Base-by-base conservation (phyloP, 2,329 filamentous ascomycete species). In the Botrytis elliptica region DNA sequence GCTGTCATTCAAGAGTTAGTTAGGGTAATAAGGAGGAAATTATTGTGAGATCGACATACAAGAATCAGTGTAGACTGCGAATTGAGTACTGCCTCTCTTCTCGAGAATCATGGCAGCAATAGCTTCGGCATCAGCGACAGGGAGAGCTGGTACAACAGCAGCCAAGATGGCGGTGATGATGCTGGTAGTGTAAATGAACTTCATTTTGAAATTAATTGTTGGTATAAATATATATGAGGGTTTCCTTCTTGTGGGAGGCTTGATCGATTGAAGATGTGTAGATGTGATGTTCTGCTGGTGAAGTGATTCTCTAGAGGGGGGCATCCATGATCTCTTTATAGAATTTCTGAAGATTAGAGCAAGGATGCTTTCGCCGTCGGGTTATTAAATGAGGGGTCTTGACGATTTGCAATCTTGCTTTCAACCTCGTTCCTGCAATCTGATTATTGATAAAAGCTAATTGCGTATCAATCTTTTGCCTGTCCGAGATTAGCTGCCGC, bases 151-250 rank as follows among this genome's bases (percentile, higher is more conserved):
- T 5, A 38, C 55, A 36, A 46, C 40, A 46, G 68, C 40, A 29
- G 68, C 68, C 29, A 70, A 36, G 40, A 70, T 59, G 55, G 55
- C 55, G 20, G 68, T 70, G 68, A 70, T 70, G 40, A 70, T 62
- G 55, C 68, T 46, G 55, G 68, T 46, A 29, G 68, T 70, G 29
- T 62, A 70, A 57, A 70, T n/a, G 40, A 70, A 46, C 68, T 70
- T 70, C 68, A 70, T 70, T 40, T 62, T 62, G 67, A 46, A 42
- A 14, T 0, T 44, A 7, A 4, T 44, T 44, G 29, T 20, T 69
- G 2, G 10, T 46, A 2, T 44, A 10, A 62, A 4, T 40, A 20
- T n/a, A 52, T 38, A 14, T 4, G 8, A 46, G 8, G 25, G 22
- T 16, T 7, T 6, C 7, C 7, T 20, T 59, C 36, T 12, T 70